Evolutionary conservation across 805 yeast genomes (phyloP), one percentile per base, ranked within the genome.

Genomic region (Lipomyces mesembrius): DNA sequence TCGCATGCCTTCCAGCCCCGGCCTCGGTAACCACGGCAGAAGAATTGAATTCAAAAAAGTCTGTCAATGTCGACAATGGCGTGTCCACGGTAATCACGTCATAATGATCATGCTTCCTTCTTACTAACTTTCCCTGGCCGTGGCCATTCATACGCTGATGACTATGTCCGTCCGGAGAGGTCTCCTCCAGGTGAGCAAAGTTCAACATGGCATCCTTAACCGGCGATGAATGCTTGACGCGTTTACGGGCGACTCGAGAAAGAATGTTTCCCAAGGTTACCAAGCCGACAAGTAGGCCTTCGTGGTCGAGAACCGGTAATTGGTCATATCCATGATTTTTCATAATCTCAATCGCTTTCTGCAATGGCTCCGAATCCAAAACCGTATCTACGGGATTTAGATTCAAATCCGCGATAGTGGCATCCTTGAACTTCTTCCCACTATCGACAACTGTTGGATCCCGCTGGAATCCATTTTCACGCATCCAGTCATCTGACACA

Each of bases 401-500:
- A 53, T 88, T 83, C 79, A 91, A 83, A 72, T 89, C 92, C 63
- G 82, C 82, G 73, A 91, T 89, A 59, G 87, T 87, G 68, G 85
- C 86, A 57, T 83, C 83, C 62, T 82, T 78, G 77, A 82, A 83
- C 56, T 79, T 66, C 25, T 60, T 52, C 22, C 58, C 55, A 75
- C 63, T 57, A 56, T 63, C 65, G 37, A 53, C 55, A 22, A 63
- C 54, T 3, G 70, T 66, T 9, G 70, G 37, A 39, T 66, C 70
- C 2, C 22, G 60, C 25, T 60, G 60, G 62, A 91, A 87, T 2
- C 90, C 89, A 76, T 91, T 90, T 73, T 85, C 85, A 76, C 83
- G 84, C 89, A 91, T 87, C 97, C 97, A 91, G 79, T 90, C 96
- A 74, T 91, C 96, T 77, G 91, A 96, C 51, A 90, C 94, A 75